These are phyloP conservation scores for Plasmodium coatneyi DNA, from an alignment of 169 alveolate species.

Conservation along the genomic window DNA sequence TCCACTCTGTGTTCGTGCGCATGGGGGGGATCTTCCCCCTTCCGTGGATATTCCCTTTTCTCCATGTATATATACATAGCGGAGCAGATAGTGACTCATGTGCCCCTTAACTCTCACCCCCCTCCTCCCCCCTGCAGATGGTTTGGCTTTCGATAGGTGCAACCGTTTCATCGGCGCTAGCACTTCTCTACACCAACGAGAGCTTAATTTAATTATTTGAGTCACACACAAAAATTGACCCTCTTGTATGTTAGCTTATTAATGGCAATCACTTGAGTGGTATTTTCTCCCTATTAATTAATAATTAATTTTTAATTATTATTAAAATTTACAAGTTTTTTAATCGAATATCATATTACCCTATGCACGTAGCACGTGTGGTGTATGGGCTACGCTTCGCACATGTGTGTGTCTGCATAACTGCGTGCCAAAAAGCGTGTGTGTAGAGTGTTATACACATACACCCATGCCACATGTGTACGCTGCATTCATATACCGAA, in stretches of 20 bases:
- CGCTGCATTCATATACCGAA: not conserved
- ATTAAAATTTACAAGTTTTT: not conserved
- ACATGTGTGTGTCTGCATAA: not conserved
- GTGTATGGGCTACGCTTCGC: not conserved
- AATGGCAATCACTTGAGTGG: not conserved
- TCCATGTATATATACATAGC: not conserved
- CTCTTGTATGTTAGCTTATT: not conserved
- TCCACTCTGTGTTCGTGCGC: not conserved
- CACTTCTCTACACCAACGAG: slow-evolving; percentile 5
- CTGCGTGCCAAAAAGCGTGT: not conserved
- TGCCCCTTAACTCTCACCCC: not conserved
- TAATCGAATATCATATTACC: not conserved
- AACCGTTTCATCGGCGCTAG: not conserved
- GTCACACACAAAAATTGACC: not conserved
- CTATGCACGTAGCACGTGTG: not conserved
- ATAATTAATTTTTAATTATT: not conserved
- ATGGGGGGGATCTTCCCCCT: not conserved
- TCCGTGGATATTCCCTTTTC: not conserved
- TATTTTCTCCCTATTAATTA: not conserved
- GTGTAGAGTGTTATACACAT: not conserved
- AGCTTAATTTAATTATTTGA: not conserved
- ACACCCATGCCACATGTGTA: not conserved
- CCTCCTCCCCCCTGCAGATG: not conserved
- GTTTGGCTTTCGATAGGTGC: slow-evolving; percentile 13
- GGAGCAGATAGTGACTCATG: not conserved